Base-by-base conservation (phyloP, 495 filamentous ascomycete species). In the Podospora pseudopauciseta region DNA sequence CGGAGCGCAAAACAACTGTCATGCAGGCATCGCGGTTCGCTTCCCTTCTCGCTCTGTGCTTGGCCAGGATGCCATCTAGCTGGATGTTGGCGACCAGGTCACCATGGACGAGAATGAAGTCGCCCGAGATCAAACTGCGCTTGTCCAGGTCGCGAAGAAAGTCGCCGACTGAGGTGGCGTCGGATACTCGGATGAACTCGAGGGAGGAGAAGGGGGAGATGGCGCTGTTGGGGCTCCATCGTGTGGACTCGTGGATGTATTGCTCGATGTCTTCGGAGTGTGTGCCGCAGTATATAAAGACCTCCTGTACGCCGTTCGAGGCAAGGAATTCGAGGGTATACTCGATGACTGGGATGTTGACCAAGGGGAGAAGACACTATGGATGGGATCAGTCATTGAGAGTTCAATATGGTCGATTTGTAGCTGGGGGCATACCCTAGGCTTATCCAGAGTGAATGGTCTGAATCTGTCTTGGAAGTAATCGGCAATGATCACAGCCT, bases 271-370 rank as follows among this genome's bases (percentile, higher is more conserved):
- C 86, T 55, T 94, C 90, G n/a, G 90, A 90, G 75, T 99, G 95
- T 26, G 91, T 88, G 57, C 92, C 92, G 69, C 90, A 94, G 78
- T 97, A 98, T 67, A 99, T 85, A 75, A 92, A 95, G 54, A 97
- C 89, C 49, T 97, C 93, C 68, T 94, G 86, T 1, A 97, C 92
- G 39, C 94, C 94, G 49, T 94, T 91, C 85, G 92, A 92, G 62
- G 94, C 94, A 0, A 99, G 89, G 77, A 95, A 97, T 76, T 99
- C 95, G 69, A 97, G 87, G 3, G 94, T 97, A 77, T 99, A 97
- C 80, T 98, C 94, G 79, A 99, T 97, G 65, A 98, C 82, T 20
- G 96, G 96, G 2, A 89, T 91, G 73, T 98, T 98, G 61, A 91
- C 96, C 67, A 99, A 84, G 30, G 94, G 94, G 34, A 99, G 83